Conservation (phyloP, 345 rosid genomes). For the Lumnitzera littorea region DNA sequence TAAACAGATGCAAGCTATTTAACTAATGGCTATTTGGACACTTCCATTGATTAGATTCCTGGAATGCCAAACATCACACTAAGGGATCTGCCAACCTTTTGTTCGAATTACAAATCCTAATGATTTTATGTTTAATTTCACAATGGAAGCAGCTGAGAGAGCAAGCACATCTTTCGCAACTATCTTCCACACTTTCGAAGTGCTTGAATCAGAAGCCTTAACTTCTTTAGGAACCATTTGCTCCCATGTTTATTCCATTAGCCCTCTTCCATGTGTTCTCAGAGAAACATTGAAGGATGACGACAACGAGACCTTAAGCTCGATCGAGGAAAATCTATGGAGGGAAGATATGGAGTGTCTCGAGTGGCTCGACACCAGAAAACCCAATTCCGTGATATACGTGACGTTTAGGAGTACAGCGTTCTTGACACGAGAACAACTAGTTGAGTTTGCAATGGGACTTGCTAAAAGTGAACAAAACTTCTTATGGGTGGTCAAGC, state of each 20-base stretch:
- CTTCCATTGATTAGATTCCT: conserved; percentile 9
- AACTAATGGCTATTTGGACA: conserved; percentile 17
- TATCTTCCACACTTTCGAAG: background rate
- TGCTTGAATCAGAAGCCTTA: background rate
- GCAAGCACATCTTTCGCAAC: background rate
- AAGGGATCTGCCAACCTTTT: conserved; percentile 11
- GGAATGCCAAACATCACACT: conserved; percentile 9
- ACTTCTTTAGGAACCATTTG: background rate
- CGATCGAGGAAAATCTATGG: background rate
- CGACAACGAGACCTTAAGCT: background rate
- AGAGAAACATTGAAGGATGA: background rate
- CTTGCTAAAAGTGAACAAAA: conserved; percentile 8
- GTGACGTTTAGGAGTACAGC: conserved; percentile 3
- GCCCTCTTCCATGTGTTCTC: background rate
- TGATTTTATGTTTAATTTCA: conserved; percentile 6
- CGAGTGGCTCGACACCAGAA: background rate
- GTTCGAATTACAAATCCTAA: conserved; percentile 11
- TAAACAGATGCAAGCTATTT: conserved; percentile 16
- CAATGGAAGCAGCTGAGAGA: background rate
- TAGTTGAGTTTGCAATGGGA: conserved; percentile 8
- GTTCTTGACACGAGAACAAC: conserved; percentile 1
- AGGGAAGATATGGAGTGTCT: background rate
- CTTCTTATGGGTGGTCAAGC: conserved; percentile 9
- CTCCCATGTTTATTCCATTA: background rate
- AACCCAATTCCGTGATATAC: background rate